A percentile compares a stretch with the other conserved stretches of the same genome.
Conservation (phyloP, 768 basidiomycete genomes). For the Hypsizygus marmoreus region DNA sequence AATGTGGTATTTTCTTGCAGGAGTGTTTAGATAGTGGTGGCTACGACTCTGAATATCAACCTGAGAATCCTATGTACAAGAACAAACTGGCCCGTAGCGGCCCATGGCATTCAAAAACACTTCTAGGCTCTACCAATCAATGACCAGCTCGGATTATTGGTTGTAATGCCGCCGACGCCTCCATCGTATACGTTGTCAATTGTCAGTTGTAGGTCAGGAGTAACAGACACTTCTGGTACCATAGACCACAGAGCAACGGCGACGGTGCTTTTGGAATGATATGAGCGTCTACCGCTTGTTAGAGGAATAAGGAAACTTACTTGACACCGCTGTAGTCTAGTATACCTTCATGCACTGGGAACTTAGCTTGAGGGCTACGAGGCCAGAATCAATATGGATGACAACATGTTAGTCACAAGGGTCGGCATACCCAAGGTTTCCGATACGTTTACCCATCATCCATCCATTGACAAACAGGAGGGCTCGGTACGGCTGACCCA, state of each 20-base stretch:
- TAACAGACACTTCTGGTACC: constrained; percentile 44
- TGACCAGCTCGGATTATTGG: constrained; percentile 64
- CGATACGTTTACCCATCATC: constrained; percentile 86
- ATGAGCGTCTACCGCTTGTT: constrained; percentile 1
- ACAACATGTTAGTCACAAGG: neutral
- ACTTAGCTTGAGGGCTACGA: constrained; percentile 75
- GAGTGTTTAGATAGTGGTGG: too few relatives aligned
- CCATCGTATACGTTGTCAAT: constrained; percentile 64
- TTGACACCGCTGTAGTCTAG: constrained; percentile 71
- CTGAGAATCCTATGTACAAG: neutral
- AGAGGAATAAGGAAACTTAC: constrained; percentile 37
- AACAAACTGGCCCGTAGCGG: neutral
- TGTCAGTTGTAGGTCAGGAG: constrained; percentile 54
- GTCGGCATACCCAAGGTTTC: constrained; percentile 59
- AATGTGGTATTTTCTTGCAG: too few relatives aligned
- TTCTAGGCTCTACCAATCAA: constrained; percentile 25
- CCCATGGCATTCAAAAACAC: neutral
- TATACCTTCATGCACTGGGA: constrained; percentile 85
- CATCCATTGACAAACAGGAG: constrained; percentile 83
- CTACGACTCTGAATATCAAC: neutral
- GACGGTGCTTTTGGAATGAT: constrained; percentile 40
- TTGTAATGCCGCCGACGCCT: constrained; percentile 57
- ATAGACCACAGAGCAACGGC: constrained; percentile 73
- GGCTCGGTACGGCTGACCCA: constrained; percentile 68
- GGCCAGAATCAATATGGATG: constrained; percentile 1